Base-by-base conservation (phyloP, 2,329 filamentous ascomycete species). In the Furcasterigmium sp. region DNA sequence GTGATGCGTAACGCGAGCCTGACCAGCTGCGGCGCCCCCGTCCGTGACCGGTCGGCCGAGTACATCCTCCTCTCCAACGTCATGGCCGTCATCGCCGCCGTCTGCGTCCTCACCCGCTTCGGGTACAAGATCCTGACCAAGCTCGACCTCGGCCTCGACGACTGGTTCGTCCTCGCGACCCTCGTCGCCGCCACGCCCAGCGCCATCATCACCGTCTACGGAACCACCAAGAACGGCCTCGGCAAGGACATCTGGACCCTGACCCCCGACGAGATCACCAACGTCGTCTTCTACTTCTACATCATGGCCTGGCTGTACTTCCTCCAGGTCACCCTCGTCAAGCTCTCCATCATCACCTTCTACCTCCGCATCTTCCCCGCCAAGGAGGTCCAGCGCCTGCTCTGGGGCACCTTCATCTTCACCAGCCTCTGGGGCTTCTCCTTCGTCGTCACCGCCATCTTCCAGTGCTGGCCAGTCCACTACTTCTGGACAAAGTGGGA, bases 401-500 rank as follows among this genome's bases (percentile, higher is more conserved):
- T 72, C 4, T 65, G 60, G 56, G 60, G 43, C 13, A 67, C 67
- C 0, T 51, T 71, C 25, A 53, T 49, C 25, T 55, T 70, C 45
- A 63, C 61, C 43, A 30, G 56, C 2, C 8, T 59, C 0, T 67
- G 58, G 46, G 65, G 67, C 4, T 4, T 66, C 17, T 49, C 54
- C 1, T 75, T 69, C 45, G 48, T 65, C 23, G 35, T 73, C 5
- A 53, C 63, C 3, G 63, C 58, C 8, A 51, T 72, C 10, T 70
- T 75, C 39, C 65, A 73, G 46, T 77, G 74, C 56, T 55, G 45
- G 15, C 75, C 75, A 1, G 58, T 78, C 21, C 54, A 52, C 8
- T 69, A 62, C 44, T 71, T 69, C 51, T 80, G 76, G 76, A 64
- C 56, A 0, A 56, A 56, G n/a, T 79, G 75, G 75, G 68, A 73